A percentile compares a stretch with the other conserved stretches of the same genome.
These are phyloP conservation scores for Pseudogymnoascus sp. DNA, from an alignment of 2,329 filamentous ascomycete genomes.

Conservation along the genomic window DNA sequence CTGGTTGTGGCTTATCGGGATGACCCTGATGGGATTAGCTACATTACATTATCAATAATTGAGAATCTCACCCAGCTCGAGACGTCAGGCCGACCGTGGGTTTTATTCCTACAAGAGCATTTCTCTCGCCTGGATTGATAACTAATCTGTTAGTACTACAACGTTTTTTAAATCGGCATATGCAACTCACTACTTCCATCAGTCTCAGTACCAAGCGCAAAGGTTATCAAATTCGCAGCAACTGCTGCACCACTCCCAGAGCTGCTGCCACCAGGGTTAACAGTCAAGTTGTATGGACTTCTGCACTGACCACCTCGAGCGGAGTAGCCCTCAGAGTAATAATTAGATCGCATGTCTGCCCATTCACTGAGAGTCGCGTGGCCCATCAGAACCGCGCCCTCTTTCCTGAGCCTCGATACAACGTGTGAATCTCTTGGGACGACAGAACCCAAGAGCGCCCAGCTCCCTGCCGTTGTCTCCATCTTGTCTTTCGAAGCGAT, in stretches of 20 bases:
- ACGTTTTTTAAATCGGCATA: constrained; percentile 12
- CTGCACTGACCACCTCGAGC: constrained; percentile 57
- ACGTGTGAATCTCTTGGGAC: constrained; percentile 64
- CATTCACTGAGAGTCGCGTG: constrained; percentile 68
- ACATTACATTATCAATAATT: constrained; percentile 25
- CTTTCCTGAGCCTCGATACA: constrained; percentile 53
- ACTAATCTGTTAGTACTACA: constrained; percentile 34
- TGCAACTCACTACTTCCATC: constrained; percentile 51
- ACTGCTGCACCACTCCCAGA: constrained; percentile 62
- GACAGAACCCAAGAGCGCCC: constrained; percentile 57
- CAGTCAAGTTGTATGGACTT: constrained; percentile 62
- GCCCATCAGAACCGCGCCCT: constrained; percentile 59
- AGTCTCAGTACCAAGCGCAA: constrained; percentile 68
- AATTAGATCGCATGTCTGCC: constrained; percentile 64
- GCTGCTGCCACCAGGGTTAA: constrained; percentile 63
- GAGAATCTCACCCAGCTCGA: constrained; percentile 38
- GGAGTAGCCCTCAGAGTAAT: constrained; percentile 64
- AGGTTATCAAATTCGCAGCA: constrained; percentile 54
- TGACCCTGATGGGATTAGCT: constrained; percentile 48
- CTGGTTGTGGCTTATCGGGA: constrained; percentile 62
- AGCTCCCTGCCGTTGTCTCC: constrained; percentile 68
- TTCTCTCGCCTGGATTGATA: constrained; percentile 65
- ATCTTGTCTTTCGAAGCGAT: constrained; percentile 63
- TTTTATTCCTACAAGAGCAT: constrained; percentile 66
- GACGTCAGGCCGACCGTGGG: constrained; percentile 70